Evolutionary conservation across 805 yeast species (phyloP).

Genomic region (Ogataea pilisensis): DNA sequence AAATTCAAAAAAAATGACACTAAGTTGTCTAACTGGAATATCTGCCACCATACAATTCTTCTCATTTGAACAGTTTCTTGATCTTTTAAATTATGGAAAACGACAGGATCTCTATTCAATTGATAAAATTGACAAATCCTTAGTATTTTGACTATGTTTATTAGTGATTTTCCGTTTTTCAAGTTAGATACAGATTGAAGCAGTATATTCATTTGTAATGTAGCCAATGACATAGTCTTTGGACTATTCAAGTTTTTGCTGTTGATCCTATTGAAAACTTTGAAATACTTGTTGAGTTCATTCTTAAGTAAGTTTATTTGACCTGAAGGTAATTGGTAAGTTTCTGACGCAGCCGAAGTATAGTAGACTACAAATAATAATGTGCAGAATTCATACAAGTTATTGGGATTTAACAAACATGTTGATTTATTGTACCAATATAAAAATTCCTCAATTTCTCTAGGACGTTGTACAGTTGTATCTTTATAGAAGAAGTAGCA

Average conservation of each 20-base stretch:
- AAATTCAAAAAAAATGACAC: slow-evolving; percentile 23
- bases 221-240: slow-evolving; percentile 20
- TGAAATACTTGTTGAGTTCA: slow-evolving; percentile 20
- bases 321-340: slow-evolving; percentile 10
- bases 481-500: slow-evolving; percentile 10
- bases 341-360: slow-evolving; percentile 11
- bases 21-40: slow-evolving; percentile 47
- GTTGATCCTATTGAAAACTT: slow-evolving; percentile 14
- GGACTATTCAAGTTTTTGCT: slow-evolving; percentile 19
- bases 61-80: slow-evolving; percentile 46
- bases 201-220: slow-evolving; percentile 20
- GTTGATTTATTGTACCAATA: slow-evolving; percentile 42
- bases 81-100: slow-evolving; percentile 45
- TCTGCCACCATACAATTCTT: slow-evolving; percentile 65
- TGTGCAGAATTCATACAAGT: slow-evolving; percentile 20
- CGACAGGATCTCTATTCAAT: slow-evolving; percentile 57
- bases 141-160: slow-evolving; percentile 18
- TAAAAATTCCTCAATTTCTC: slow-evolving; percentile 28
- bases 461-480: slow-evolving; percentile 8
- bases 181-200: slow-evolving; percentile 22
- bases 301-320: slow-evolving; percentile 6
- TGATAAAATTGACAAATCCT: slow-evolving; percentile 31
- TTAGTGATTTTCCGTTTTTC: slow-evolving; percentile 24
- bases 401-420: slow-evolving; percentile 12
- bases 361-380: slow-evolving; percentile 19